These are phyloP conservation scores for Ocimum tenuiflorum DNA, from an alignment of 257 asterid species.

Conservation along the genomic window DNA sequence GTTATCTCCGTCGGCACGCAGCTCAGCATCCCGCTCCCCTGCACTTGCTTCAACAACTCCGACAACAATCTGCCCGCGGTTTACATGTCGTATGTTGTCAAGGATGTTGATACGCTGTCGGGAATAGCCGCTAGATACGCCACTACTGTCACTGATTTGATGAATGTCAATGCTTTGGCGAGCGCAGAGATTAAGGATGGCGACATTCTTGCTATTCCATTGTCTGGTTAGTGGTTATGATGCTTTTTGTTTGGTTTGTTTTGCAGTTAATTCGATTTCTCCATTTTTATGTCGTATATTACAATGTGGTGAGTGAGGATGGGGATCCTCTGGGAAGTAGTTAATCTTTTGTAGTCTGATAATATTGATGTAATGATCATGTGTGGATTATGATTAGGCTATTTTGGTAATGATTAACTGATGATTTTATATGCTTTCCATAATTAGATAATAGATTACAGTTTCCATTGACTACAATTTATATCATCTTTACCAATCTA, in stretches of 20 bases:
- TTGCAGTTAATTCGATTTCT: background rate
- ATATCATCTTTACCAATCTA: background rate
- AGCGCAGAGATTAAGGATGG: conserved; percentile 57
- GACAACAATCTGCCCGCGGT: conserved; percentile 82
- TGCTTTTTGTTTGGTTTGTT: background rate
- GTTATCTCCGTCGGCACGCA: conserved; percentile 56
- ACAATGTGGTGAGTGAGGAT: no score
- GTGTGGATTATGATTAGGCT: background rate
- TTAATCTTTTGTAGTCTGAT: background rate
- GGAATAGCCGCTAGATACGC: conserved; percentile 63
- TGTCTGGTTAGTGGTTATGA: conserved; percentile 48
- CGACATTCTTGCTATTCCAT: conserved; percentile 83
- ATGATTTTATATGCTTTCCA: no score
- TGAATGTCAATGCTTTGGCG: conserved; percentile 72
- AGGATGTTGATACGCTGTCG: conserved; percentile 53
- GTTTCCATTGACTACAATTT: background rate
- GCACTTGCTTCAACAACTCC: conserved; percentile 79
- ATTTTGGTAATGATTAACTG: background rate
- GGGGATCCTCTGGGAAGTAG: no score
- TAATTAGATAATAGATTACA: background rate
- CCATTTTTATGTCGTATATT: background rate
- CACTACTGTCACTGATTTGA: conserved; percentile 79
- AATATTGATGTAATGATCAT: background rate
- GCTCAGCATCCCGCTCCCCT: conserved; percentile 75
- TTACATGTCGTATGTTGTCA: conserved; percentile 75